Evolutionary conservation across 2,329 filamentous ascomycete species (phyloP).

Genomic region (Beauveria scarabaeidicola): DNA sequence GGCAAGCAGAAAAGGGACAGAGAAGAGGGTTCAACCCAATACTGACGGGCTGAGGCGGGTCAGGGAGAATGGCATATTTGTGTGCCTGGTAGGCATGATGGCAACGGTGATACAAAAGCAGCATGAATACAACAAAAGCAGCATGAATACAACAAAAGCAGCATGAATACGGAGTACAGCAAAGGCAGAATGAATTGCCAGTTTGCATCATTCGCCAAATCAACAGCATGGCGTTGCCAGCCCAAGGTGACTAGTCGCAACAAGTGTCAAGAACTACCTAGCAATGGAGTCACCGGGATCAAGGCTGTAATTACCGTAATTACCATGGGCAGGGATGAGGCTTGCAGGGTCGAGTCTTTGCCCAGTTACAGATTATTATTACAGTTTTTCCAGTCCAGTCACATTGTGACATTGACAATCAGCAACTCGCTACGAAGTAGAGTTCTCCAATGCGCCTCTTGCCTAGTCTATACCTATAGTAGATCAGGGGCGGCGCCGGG

Average conservation of each 20-base stretch:
- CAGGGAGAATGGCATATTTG: too few species aligned
- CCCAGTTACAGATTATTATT: background rate
- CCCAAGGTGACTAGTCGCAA: background rate
- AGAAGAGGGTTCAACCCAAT: too few species aligned
- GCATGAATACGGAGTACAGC: too few species aligned
- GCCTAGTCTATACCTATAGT: background rate
- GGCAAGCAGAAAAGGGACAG: too few species aligned
- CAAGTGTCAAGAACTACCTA: too few species aligned
- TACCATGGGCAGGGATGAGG: slow-evolving; percentile 13
- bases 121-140: background rate
- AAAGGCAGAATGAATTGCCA: background rate
- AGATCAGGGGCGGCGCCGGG: slow-evolving; percentile 1
- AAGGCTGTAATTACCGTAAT: slow-evolving; percentile 18
- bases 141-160: background rate
- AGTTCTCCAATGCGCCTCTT: background rate
- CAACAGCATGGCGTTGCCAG: too few species aligned
- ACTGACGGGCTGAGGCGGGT: too few species aligned
- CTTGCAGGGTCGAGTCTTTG: background rate
- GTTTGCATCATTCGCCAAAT: background rate
- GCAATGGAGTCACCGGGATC: background rate
- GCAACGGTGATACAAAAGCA: too few species aligned
- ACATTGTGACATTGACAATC: background rate
- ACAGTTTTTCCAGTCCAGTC: too few species aligned
- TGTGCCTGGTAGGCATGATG: too few species aligned
- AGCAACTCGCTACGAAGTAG: background rate